A percentile compares a stretch with the other conserved stretches of the same genome.
phyloP scores from a whole-genome alignment of 352 stramenopile species.

The Phytophthora brassicae region DNA sequence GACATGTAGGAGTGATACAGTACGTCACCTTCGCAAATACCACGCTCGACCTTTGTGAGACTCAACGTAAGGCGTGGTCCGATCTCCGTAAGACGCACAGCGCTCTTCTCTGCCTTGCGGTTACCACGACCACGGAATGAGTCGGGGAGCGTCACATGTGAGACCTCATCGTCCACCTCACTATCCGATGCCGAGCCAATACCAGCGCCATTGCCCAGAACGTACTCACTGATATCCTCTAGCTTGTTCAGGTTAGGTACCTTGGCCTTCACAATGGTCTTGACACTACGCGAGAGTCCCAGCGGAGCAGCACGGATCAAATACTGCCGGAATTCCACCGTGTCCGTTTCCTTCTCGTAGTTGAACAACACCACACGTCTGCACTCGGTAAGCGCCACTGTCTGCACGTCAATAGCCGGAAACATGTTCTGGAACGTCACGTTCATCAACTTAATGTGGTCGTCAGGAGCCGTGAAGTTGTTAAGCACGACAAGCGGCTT shows the following conservation, averaged over 20 bases:
- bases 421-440: constrained; percentile 99
- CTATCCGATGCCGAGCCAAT: constrained; percentile 91
- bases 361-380: constrained; percentile 97
- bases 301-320: constrained; percentile 94
- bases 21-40: constrained; percentile 95
- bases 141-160: constrained; percentile 91
- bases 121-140: constrained; percentile 93
- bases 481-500: constrained; percentile 97
- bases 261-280: constrained; percentile 92
- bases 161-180: constrained; percentile 94
- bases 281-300: constrained; percentile 91
- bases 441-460: constrained; percentile 94
- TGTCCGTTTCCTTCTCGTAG: constrained; percentile 91
- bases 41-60: constrained; percentile 96
- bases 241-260: constrained; percentile 94
- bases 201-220: constrained; percentile 82
- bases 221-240: constrained; percentile 97
- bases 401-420: constrained; percentile 97
- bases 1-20: constrained; percentile 95
- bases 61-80: constrained; percentile 94
- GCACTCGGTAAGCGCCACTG: constrained; percentile 94
- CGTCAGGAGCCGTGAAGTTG: constrained; percentile 95
- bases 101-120: constrained; percentile 89
- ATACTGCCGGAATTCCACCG: constrained; percentile 97
- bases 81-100: constrained; percentile 96